phyloP scores from a whole-genome alignment of 495 filamentous ascomycete species.

The Xylaria cubensis region DNA sequence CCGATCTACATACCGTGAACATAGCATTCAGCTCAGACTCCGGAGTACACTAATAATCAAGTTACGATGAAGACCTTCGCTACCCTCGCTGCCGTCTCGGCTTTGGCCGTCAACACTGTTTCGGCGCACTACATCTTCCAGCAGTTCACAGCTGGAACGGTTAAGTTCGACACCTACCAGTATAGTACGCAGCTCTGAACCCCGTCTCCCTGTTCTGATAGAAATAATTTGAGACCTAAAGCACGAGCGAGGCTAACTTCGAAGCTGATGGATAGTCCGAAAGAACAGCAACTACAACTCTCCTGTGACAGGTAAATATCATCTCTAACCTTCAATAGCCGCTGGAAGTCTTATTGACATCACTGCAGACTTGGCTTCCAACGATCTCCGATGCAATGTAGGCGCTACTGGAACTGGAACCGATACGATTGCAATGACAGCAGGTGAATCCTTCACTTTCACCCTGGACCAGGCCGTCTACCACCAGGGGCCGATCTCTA shows the following conservation, averaged over 20 bases:
- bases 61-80: conserved; percentile 38
- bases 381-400: conserved; percentile 60
- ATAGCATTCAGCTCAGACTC: conserved; percentile 13
- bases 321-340: neutral
- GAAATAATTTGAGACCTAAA: neutral
- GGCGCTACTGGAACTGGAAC: conserved; percentile 51
- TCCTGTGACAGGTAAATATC: conserved; percentile 50
- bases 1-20: conserved; percentile 29
- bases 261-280: conserved; percentile 39
- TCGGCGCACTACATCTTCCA: conserved; percentile 45
- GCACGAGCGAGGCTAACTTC: neutral
- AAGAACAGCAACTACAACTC: conserved; percentile 59
- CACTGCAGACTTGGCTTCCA: conserved; percentile 45
- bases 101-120: conserved; percentile 34
- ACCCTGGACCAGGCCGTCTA: conserved; percentile 54
- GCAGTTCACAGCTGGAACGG: conserved; percentile 34
- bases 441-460: conserved; percentile 52
- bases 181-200: conserved; percentile 35
- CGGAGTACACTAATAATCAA: neutral
- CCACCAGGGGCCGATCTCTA: conserved; percentile 58
- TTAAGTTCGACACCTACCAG: conserved; percentile 34
- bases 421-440: conserved; percentile 45
- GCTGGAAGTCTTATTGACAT: neutral
- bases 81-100: conserved; percentile 34
- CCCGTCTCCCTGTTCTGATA: neutral